Percentiles rank a stretch among this genome's conserved stretches.
phyloP scores from a whole-genome alignment of 345 rosid species.

The Passiflora organensis region DNA sequence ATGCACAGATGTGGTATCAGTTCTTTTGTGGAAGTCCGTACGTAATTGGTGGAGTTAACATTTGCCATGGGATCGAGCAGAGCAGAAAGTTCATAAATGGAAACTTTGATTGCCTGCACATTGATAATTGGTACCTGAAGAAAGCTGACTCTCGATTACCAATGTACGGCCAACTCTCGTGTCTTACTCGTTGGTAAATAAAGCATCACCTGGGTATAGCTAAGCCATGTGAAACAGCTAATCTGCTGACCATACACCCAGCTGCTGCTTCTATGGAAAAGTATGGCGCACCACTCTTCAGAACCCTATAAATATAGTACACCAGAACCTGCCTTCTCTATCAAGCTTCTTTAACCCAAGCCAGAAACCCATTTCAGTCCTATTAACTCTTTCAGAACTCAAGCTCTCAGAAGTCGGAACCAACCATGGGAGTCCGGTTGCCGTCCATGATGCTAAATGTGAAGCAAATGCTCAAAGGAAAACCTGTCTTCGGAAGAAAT shows the following conservation, averaged over 20 bases:
- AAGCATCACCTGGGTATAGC: background rate
- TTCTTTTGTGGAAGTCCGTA: no score
- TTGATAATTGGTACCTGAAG: no score
- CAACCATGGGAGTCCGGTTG: conserved; percentile 28
- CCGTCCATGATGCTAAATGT: conserved; percentile 20
- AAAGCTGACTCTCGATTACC: background rate
- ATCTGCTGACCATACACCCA: conserved; percentile 1
- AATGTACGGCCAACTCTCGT: conserved; percentile 5
- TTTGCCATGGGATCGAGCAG: no score
- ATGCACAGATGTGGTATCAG: conserved; percentile 1
- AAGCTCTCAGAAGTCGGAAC: background rate
- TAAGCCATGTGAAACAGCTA: conserved; percentile 16
- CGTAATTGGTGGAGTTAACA: no score
- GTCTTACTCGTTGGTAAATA: background rate
- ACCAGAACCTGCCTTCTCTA: conserved; percentile 3
- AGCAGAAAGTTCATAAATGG: no score
- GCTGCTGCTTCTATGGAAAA: background rate
- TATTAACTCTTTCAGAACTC: background rate
- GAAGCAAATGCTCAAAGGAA: conserved; percentile 25
- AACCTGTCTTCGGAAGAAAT: background rate
- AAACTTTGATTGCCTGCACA: no score
- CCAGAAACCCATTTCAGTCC: no score
- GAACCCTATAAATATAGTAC: conserved; percentile 19
- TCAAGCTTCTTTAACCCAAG: no score
- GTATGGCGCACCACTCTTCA: background rate